Percentiles rank a stretch among this genome's conserved stretches.
Conservation (phyloP, 208 protist genomes). For the Naegleria lovaniensis region DNA sequence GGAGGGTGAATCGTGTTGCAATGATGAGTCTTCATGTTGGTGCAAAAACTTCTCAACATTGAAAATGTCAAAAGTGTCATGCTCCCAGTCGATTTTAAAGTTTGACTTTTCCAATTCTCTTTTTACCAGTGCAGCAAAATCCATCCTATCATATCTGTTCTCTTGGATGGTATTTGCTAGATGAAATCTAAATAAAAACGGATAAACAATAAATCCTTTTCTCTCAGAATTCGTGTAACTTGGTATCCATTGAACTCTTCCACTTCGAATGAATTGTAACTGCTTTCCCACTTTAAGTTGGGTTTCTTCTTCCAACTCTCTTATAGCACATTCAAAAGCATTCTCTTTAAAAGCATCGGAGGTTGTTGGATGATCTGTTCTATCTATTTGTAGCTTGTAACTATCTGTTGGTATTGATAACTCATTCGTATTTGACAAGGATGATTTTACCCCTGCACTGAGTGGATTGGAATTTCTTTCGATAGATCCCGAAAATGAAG, state of each 20-base stretch:
- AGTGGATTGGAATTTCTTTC: background rate
- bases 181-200: background rate
- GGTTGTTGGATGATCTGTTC: background rate
- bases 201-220: slow-evolving; percentile 5
- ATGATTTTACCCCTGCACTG: background rate
- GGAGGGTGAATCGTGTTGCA: background rate
- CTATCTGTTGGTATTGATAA: background rate
- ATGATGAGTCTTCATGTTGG: background rate
- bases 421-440: background rate
- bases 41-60: background rate
- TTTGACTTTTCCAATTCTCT: background rate
- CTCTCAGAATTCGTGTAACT: background rate
- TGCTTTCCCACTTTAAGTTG: background rate
- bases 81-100: background rate
- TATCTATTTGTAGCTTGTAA: background rate
- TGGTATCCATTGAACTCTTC: background rate
- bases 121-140: background rate
- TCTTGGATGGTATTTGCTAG: background rate
- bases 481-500: background rate
- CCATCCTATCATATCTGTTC: background rate
- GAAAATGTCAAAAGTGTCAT: background rate
- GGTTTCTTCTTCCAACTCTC: background rate
- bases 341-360: background rate
- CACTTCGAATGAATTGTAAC: background rate
- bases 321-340: background rate